Percentiles rank a stretch among this genome's conserved stretches.
Conservation (phyloP, 2,329 filamentous ascomycete genomes). For the Pseudogymnoascus sp. region DNA sequence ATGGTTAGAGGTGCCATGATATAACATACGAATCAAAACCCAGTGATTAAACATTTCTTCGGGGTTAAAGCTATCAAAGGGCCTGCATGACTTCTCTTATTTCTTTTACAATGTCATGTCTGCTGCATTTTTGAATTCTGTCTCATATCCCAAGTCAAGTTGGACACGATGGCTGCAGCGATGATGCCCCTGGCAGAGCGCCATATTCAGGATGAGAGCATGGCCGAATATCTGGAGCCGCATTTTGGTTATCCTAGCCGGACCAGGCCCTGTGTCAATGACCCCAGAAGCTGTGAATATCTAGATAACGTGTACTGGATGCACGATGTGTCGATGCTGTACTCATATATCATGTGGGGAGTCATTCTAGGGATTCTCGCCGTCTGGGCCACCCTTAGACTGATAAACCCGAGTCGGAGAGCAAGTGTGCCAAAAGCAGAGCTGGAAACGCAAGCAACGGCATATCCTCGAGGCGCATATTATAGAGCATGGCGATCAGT, state of each 20-base stretch:
- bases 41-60: not conserved
- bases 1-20: not conserved
- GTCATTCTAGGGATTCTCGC: conserved; percentile 41
- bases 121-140: not conserved
- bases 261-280: conserved; percentile 48
- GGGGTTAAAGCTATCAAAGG: not conserved
- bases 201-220: conserved; percentile 39
- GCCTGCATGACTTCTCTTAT: not conserved
- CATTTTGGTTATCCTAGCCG: conserved; percentile 52
- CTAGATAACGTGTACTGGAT: conserved; percentile 46
- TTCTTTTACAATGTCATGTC: not conserved
- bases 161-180: not conserved
- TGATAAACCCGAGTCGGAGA: conserved; percentile 19
- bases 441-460: conserved; percentile 19
- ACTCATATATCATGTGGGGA: conserved; percentile 49
- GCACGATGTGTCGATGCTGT: conserved; percentile 47
- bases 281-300: conserved; percentile 50
- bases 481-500: conserved; percentile 19
- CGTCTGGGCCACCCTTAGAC: conserved; percentile 31
- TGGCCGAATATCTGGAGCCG: conserved; percentile 31
- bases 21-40: not conserved
- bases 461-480: conserved; percentile 15
- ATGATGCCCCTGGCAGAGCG: conserved; percentile 15
- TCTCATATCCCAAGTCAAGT: not conserved
- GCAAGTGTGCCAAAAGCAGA: conserved; percentile 18